phyloP scores from a whole-genome alignment of 1,284 basidiomycete species.

The Fomitopsis pinicola region DNA sequence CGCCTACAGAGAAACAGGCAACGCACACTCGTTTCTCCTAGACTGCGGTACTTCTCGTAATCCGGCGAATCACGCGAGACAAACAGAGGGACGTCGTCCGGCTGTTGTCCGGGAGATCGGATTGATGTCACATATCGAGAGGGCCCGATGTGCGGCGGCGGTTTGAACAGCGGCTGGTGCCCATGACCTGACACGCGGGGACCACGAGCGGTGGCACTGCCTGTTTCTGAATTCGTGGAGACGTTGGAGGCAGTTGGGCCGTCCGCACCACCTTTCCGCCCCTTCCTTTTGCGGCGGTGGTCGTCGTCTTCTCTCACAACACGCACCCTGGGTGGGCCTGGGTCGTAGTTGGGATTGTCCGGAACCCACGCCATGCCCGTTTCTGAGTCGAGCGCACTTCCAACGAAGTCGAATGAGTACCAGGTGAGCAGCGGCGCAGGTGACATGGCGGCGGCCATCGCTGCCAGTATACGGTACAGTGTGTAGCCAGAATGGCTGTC shows the following conservation, averaged over 20 bases:
- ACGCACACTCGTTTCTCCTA: background rate
- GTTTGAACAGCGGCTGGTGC: background rate
- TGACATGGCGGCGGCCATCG: slow-evolving; percentile 35
- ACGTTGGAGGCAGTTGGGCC: background rate
- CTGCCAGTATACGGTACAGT: slow-evolving; percentile 42
- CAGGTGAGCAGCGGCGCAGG: slow-evolving; percentile 39
- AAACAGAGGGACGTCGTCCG: background rate
- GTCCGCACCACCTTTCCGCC: background rate
- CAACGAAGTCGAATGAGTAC: slow-evolving; percentile 56
- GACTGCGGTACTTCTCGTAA: background rate
- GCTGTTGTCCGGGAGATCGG: background rate
- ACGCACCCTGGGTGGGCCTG: slow-evolving; percentile 43
- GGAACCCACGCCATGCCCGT: slow-evolving; percentile 41
- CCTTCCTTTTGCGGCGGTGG: background rate
- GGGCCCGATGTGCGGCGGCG: background rate
- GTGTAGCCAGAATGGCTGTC: slow-evolving; percentile 60
- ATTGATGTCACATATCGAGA: background rate
- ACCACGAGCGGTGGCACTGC: too few relatives aligned
- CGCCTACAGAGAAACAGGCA: background rate
- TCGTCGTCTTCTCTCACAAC: too few relatives aligned
- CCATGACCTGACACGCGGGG: too few relatives aligned
- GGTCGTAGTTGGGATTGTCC: slow-evolving; percentile 63
- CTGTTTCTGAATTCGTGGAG: background rate
- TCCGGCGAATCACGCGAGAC: background rate
- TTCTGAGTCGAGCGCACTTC: slow-evolving; percentile 38